Base-by-base conservation (phyloP, 164 flowering plant genomes). In the Piper longum region DNA sequence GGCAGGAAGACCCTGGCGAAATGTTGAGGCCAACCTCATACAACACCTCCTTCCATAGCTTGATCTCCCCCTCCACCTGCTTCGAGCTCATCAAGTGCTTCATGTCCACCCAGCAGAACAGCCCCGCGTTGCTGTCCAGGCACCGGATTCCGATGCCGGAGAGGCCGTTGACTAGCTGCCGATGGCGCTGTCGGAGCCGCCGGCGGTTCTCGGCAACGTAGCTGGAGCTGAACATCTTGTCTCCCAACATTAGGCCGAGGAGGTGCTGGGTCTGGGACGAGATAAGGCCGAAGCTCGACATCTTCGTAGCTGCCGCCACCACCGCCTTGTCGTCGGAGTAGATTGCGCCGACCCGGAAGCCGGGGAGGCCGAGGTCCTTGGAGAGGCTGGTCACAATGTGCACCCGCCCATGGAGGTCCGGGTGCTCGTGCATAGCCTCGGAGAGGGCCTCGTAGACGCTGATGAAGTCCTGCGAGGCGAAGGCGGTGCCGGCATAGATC, bases 91-190 rank as follows among this genome's bases (percentile, higher is more conserved):
- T 52, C 0, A 89, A 73, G 54, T 80, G 88, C 39, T 91, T 80
- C 93, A 92, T 81, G 72, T 92, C 92, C 0, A 88, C 97, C 97
- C 97, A 92, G 42, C 96, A 85, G 54, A 89, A 92, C 59, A 92
- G 67, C 0, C 90, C 90, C 4, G 91, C 87, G 60, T 89, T 85
- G 70, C 80, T 64, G 52, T 54, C 44, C 65, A 77, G 64, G 40
- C 74, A 70, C 12, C 57, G 19, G 42, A 75, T 69, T 2, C 78
- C 78, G 3, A 68, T 59, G 1, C 51, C 55, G 41, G 16, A 16
- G 41, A 78, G 72, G 7, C 81, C 79, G 14, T 66, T 62, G 4
- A 76, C 77, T 2, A 78, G 65, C 74, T 18, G 57, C 0, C 66
- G 73, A 2, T 70, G 72, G 51, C 82, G 54, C 41, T 63, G 26